Evolutionary conservation across 176 grass and related monocot genomes (phyloP).

Genomic region (Typha latifolia): DNA sequence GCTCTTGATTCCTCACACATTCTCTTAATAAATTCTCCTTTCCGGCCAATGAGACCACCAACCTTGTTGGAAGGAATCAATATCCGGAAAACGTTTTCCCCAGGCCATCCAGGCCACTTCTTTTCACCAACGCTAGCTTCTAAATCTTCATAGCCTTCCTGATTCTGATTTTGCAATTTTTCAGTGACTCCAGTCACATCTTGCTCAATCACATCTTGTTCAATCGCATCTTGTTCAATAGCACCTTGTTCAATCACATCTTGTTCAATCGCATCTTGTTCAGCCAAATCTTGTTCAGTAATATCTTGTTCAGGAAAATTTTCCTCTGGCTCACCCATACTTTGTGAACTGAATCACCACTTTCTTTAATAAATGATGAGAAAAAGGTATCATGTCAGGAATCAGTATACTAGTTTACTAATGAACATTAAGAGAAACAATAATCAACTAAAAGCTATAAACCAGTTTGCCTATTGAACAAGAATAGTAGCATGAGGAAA

Average conservation of each 20-base stretch:
- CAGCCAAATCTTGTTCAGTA: too few relatives aligned
- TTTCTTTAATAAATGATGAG: too few relatives aligned
- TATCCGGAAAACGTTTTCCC: conserved; percentile 78
- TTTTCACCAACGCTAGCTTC: conserved; percentile 29
- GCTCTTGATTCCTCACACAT: conserved; percentile 92
- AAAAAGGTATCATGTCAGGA: too few relatives aligned
- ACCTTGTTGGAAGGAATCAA: conserved; percentile 75
- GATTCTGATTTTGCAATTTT: conserved; percentile 19
- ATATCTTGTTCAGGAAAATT: conserved; percentile 5
- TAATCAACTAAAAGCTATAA: too few relatives aligned
- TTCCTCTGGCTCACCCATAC: conserved; percentile 46
- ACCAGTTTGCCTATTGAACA: too few relatives aligned
- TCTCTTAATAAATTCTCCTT: conserved; percentile 91
- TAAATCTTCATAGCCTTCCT: neutral
- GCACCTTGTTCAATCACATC: too few relatives aligned
- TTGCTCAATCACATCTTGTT: neutral
- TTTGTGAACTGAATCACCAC: conserved; percentile 11
- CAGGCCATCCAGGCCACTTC: conserved; percentile 93
- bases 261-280: too few relatives aligned
- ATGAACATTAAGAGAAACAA: too few relatives aligned
- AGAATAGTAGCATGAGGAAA: too few relatives aligned
- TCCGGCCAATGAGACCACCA: conserved; percentile 84
- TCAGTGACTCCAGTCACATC: conserved; percentile 28
- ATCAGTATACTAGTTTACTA: too few relatives aligned
- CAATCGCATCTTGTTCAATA: too few relatives aligned